Conservation (phyloP, 2,329 filamentous ascomycete genomes). For the Fusarium multiceps region DNA sequence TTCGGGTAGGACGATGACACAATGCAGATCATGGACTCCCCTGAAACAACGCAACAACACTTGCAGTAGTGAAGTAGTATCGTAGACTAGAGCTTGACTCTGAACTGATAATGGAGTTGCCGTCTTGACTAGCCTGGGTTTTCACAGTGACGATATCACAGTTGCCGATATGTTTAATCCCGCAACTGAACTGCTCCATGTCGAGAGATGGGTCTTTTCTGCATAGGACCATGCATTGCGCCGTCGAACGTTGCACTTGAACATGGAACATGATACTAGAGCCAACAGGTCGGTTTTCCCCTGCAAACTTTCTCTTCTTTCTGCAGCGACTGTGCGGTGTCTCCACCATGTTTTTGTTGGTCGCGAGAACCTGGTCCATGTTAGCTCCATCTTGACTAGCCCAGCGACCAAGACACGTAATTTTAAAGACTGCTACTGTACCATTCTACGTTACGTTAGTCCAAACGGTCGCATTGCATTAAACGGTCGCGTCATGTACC, state of each 20-base stretch:
- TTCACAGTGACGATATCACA: neutral
- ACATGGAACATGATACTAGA: slow-evolving; percentile 4
- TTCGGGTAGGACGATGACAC: slow-evolving; percentile 13
- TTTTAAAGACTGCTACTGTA: neutral
- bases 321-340: neutral
- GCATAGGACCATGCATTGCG: neutral
- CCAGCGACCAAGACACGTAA: slow-evolving; percentile 1
- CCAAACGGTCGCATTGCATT: neutral
- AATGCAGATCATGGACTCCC: slow-evolving; percentile 17
- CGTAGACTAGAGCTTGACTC: neutral
- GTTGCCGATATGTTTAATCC: slow-evolving; percentile 11
- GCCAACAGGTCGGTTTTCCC: slow-evolving; percentile 22
- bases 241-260: neutral
- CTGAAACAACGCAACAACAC: neutral
- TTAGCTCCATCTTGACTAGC: neutral
- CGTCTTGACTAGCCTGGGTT: neutral
- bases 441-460: neutral
- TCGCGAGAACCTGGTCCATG: neutral
- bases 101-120: slow-evolving; percentile 1
- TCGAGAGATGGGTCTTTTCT: neutral
- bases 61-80: slow-evolving; percentile 9
- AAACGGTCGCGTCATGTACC: slow-evolving; percentile 11
- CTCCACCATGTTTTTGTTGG: slow-evolving; percentile 1
- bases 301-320: neutral
- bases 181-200: neutral